Evolutionary conservation across 2,329 filamentous ascomycete genomes (phyloP).

Genomic region (Pseudogymnoascus sp.): DNA sequence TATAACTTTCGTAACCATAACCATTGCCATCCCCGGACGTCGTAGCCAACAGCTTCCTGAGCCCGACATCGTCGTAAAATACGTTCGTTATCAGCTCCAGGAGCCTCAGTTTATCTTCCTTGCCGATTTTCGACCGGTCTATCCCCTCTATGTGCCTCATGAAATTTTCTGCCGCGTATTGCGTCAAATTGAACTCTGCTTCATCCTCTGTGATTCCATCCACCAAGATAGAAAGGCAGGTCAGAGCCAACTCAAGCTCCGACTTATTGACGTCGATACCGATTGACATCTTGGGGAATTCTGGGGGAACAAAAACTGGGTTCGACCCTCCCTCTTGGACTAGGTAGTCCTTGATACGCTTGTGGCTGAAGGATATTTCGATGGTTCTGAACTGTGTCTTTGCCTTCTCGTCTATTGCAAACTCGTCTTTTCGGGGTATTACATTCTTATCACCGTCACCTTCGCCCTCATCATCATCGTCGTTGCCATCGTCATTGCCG

Average conservation of each 20-base stretch:
- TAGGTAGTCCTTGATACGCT: neutral
- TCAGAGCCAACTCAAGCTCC: neutral
- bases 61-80: neutral
- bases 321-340: neutral
- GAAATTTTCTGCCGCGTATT: neutral
- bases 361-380: neutral
- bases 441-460: neutral
- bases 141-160: neutral
- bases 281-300: neutral
- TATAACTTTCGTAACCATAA: too few relatives aligned
- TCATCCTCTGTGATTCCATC: neutral
- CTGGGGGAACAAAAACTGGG: neutral
- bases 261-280: neutral
- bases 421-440: neutral
- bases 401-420: too few relatives aligned
- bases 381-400: neutral
- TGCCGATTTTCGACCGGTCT: neutral
- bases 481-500: neutral
- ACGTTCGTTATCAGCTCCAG: neutral
- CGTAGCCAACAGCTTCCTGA: too few relatives aligned
- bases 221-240: neutral
- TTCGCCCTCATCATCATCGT: neutral
- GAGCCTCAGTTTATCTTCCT: neutral
- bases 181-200: neutral
- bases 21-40: too few relatives aligned